Conservation (phyloP, 176 grass and related monocot species). For the Eragrostis nindensis region DNA sequence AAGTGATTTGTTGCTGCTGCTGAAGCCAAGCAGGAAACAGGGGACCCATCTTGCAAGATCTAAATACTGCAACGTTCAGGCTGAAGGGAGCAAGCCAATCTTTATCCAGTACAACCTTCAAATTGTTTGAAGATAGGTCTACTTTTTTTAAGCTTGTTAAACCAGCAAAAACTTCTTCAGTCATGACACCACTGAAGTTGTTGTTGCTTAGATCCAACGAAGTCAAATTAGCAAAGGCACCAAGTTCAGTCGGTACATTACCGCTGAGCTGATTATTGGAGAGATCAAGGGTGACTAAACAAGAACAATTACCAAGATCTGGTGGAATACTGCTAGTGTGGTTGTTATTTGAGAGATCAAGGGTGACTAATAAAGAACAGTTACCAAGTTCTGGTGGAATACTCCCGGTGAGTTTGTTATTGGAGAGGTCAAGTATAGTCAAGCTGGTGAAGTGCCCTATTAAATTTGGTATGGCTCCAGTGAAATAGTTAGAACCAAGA, state of each 20-base stretch:
- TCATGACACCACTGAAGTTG: background rate
- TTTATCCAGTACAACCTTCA: background rate
- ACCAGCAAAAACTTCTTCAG: background rate
- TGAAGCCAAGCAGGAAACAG: conserved; percentile 27
- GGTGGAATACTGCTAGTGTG: background rate
- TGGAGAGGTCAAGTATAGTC: background rate
- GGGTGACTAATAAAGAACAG: background rate
- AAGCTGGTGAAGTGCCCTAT: conserved; percentile 15
- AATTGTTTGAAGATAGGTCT: background rate
- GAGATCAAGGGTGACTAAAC: background rate
- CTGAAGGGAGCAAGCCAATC: background rate
- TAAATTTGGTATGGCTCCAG: conserved; percentile 12
- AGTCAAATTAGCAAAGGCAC: background rate
- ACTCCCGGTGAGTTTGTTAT: background rate
- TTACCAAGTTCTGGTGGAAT: too few relatives aligned
- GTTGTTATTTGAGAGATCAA: accelerated
- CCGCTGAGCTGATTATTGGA: background rate
- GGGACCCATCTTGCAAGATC: background rate
- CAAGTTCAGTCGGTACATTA: background rate
- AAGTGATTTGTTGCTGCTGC: background rate
- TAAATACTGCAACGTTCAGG: background rate
- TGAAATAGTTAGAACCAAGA: background rate
- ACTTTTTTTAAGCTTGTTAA: background rate
- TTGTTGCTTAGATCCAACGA: background rate
- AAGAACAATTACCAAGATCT: background rate